A percentile compares a stretch with the other conserved stretches of the same genome.
Evolutionary conservation across 306 rosid genomes (phyloP).

Genomic region (Styphnolobium japonicum): DNA sequence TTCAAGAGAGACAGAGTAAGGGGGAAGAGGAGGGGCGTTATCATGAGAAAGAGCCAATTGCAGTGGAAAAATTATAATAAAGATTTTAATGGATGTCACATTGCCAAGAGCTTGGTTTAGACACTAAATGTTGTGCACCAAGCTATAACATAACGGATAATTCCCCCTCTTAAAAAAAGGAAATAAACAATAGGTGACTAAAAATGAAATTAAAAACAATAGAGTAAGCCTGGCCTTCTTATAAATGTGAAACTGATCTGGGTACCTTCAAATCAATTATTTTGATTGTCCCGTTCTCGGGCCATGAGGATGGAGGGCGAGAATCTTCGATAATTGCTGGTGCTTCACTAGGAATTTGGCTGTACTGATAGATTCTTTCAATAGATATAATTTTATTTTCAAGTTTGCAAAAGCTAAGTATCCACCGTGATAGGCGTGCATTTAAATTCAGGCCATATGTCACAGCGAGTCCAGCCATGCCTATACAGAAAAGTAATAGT

Average conservation of each 20-base stretch:
- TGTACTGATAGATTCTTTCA: constrained; percentile 94
- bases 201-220: background rate
- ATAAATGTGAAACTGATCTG: constrained; percentile 8
- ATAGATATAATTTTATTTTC: constrained; percentile 95
- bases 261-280: constrained; percentile 72
- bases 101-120: constrained; percentile 8
- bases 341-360: constrained; percentile 84
- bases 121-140: constrained; percentile 1
- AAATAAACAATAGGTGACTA: background rate
- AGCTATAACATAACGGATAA: background rate
- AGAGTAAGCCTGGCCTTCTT: background rate
- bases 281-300: constrained; percentile 76
- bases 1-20: constrained; percentile 15
- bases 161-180: background rate
- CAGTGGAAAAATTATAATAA: background rate
- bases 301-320: constrained; percentile 80
- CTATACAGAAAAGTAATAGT: constrained; percentile 40
- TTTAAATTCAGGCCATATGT: constrained; percentile 88
- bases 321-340: constrained; percentile 64
- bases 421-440: constrained; percentile 87
- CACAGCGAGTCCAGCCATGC: constrained; percentile 98
- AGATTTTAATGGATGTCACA: background rate
- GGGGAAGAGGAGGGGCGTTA: background rate
- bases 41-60: background rate
- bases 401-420: constrained; percentile 97